phyloP scores from a whole-genome alignment of 768 basidiomycete species.

The Pluteus cervinus region DNA sequence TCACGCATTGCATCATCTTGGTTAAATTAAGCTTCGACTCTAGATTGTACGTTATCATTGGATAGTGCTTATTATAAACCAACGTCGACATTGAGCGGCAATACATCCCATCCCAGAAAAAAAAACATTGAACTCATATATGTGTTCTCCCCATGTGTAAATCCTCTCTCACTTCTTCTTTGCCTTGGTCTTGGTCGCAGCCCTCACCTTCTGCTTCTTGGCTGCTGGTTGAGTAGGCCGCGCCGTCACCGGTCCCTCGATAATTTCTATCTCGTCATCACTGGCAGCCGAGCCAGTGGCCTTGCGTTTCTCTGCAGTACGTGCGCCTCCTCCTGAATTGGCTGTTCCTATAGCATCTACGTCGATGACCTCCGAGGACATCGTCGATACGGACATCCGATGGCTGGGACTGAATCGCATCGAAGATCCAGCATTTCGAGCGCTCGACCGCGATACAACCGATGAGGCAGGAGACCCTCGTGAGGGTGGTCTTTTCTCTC shows the following conservation, averaged over 20 bases:
- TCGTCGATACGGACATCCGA: too few relatives aligned
- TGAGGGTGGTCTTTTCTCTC: constrained; percentile 19
- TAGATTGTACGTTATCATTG: too few relatives aligned
- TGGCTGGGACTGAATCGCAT: constrained; percentile 48
- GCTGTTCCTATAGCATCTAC: constrained; percentile 37
- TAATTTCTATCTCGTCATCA: constrained; percentile 52
- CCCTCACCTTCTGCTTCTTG: constrained; percentile 32
- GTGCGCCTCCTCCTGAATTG: constrained; percentile 35
- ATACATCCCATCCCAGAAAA: constrained; percentile 5
- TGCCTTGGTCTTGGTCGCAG: constrained; percentile 29
- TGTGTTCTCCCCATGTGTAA: constrained; percentile 3
- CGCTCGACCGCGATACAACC: constrained; percentile 34
- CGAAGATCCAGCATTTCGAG: constrained; percentile 46
- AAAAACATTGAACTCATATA: too few relatives aligned
- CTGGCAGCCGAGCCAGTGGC: constrained; percentile 26
- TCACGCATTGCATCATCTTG: too few relatives aligned
- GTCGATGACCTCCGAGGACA: too few relatives aligned
- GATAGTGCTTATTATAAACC: too few relatives aligned
- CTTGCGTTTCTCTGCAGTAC: constrained; percentile 45
- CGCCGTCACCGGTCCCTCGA: constrained; percentile 36
- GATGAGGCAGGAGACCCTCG: constrained; percentile 40
- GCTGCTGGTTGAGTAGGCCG: constrained; percentile 12
- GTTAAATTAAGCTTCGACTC: too few relatives aligned
- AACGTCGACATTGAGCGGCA: neutral
- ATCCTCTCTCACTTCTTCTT: constrained; percentile 32